Base-by-base conservation (phyloP, 2,329 filamentous ascomycete species). In the Coniella vitis region DNA sequence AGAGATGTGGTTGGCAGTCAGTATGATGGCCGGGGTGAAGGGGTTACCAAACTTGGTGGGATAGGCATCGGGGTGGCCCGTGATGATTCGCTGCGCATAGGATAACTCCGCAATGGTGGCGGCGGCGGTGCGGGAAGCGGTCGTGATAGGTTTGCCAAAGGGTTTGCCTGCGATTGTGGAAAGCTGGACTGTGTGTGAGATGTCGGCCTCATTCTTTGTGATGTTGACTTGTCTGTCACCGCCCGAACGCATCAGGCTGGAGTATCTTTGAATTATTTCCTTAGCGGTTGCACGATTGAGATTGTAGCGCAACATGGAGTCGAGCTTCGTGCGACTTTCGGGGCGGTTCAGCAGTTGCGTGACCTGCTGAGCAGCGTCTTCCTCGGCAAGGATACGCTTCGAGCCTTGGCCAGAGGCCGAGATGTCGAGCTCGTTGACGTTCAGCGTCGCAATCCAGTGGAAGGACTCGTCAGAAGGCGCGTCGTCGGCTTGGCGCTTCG, bases 21-120 rank as follows among this genome's bases (percentile, higher is more conserved):
- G 21, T n/a, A 52, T 16, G 38, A 52, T 35, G 12, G 10, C 45
- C 5, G 49, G 19, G 20, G 19, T 45, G 20, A 52, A 52, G 8
- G 49, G 45, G 7, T 52, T 38, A 2, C 13, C 37, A 14, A 38
- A 20, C 8, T 22, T 34, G 1, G 21, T 16, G 4, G 37, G 46
- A 20, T 47, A 52, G 2, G 42, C 4, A 17, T 43, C 25, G 12
- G 41, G 31, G 39, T 46, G 37, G 7, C 49, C 49, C 16, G 17
- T 41, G 8, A n/a, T 7, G 36, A 49, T 21, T 7, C 13, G 14
- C 22, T 38, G 41, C 14, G 49, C 49, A 20, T 45, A 10, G 7
- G n/a, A 10, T 10, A 52, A 13, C 13, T 9, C 19, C 7, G 19
- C 22, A 16, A 49, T 35, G 16, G 13, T n/a, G n/a, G 22, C 21